Evolutionary conservation across 1,284 basidiomycete genomes (phyloP).

Genomic region (Peniophora sp.): DNA sequence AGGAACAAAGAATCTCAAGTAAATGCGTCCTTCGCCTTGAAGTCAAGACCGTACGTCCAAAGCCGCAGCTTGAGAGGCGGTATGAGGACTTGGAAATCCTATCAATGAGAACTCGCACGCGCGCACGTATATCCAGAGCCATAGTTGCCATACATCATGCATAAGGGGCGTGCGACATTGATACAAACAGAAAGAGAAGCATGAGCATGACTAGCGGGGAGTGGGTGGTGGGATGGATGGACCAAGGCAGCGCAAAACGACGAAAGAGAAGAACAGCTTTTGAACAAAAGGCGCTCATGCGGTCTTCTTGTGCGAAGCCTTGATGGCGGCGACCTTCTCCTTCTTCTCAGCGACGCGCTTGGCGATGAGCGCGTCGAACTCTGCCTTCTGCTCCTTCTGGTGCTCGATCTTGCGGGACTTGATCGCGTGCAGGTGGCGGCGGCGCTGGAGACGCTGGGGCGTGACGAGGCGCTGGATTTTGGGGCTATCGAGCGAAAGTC

Average conservation of each 20-base stretch:
- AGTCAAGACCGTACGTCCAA: too few species aligned
- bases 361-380: conserved; percentile 83
- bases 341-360: conserved; percentile 95
- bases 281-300: conserved; percentile 5
- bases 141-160: conserved; percentile 1
- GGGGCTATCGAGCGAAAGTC: conserved; percentile 36
- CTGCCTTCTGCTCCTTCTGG: conserved; percentile 92
- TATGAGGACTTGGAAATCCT: too few species aligned
- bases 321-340: conserved; percentile 74
- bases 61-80: too few species aligned
- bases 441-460: conserved; percentile 91
- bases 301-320: conserved; percentile 67
- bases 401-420: conserved; percentile 84
- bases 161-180: not conserved
- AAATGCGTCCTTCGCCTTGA: too few species aligned
- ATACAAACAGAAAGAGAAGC: not conserved
- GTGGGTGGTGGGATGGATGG: not conserved
- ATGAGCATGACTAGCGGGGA: not conserved
- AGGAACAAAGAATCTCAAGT: too few species aligned
- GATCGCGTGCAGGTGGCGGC: conserved; percentile 87
- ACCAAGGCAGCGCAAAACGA: not conserved
- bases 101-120: too few species aligned
- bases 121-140: not conserved
- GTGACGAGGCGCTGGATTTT: conserved; percentile 93
- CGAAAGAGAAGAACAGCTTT: not conserved